A percentile compares a stretch with the other conserved stretches of the same genome.
Conservation (phyloP, 2,329 filamentous ascomycete genomes). For the Tricladium varicosporioides region DNA sequence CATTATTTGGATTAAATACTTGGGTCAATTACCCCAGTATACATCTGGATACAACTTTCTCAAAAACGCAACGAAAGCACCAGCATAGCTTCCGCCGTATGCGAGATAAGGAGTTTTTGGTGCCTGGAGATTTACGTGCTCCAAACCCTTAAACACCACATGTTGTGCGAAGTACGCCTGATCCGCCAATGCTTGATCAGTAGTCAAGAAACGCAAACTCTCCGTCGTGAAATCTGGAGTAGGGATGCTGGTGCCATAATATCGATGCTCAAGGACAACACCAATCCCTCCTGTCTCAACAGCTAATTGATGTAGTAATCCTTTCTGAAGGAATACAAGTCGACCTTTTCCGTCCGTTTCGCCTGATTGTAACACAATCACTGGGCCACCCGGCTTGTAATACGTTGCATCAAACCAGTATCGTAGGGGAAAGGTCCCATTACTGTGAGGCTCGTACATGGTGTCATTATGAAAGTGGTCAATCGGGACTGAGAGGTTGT, state of each 20-base stretch:
- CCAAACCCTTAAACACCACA: constrained; percentile 67
- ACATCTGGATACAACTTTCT: constrained; percentile 74
- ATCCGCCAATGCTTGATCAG: constrained; percentile 79
- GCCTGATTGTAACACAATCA: constrained; percentile 73
- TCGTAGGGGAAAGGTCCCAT: constrained; percentile 65
- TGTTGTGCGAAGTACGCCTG: constrained; percentile 77
- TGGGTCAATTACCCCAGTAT: constrained; percentile 57
- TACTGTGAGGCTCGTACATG: constrained; percentile 72
- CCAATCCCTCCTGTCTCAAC: constrained; percentile 71
- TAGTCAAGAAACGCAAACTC: constrained; percentile 77
- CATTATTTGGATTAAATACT: background rate
- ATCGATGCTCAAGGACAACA: constrained; percentile 82
- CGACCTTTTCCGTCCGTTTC: constrained; percentile 65
- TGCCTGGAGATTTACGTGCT: constrained; percentile 65
- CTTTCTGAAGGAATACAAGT: constrained; percentile 72
- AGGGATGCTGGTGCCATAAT: constrained; percentile 78
- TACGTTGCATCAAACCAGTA: constrained; percentile 82
- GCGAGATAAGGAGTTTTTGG: constrained; percentile 68
- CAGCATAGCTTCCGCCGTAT: constrained; percentile 84
- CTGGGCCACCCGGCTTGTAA: constrained; percentile 75
- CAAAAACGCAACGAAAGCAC: constrained; percentile 74
- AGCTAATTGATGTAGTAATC: constrained; percentile 69
- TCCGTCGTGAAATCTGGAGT: constrained; percentile 62
- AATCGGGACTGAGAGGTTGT: constrained; percentile 44
- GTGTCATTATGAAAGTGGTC: constrained; percentile 85